Conservation (phyloP, 768 basidiomycete genomes). For the Astraeus odoratus region DNA sequence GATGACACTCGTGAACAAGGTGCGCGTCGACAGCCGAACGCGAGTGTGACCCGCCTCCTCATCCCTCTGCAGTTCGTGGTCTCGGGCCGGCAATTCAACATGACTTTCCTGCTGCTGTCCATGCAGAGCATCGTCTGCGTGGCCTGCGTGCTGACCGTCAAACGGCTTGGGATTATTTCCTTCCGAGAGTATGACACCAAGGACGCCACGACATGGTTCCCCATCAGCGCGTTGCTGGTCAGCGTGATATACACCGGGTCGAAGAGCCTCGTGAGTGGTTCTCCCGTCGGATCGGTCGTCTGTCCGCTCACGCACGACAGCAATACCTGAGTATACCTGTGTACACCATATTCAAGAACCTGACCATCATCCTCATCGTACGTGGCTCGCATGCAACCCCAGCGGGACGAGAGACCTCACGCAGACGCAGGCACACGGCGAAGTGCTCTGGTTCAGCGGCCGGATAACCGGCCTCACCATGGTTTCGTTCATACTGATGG, state of each 20-base stretch:
- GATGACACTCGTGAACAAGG: conserved; percentile 98
- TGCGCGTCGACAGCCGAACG: conserved; percentile 22
- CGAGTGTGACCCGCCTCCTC: background rate
- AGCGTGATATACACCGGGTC: conserved; percentile 96
- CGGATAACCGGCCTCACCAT: conserved; percentile 82
- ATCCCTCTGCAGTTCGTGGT: conserved; percentile 70
- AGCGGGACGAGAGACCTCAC: conserved; percentile 1
- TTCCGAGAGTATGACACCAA: conserved; percentile 77
- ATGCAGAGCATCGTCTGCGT: conserved; percentile 90
- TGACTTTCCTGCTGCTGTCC: conserved; percentile 92
- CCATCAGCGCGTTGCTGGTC: conserved; percentile 87
- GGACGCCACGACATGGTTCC: conserved; percentile 92
- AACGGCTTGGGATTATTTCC: conserved; percentile 70
- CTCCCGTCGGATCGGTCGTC: background rate
- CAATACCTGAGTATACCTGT: conserved; percentile 97
- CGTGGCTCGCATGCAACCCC: conserved; percentile 21
- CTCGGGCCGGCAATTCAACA: conserved; percentile 86
- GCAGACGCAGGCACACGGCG: conserved; percentile 78
- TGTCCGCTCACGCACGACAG: conserved; percentile 33
- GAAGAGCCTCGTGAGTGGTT: conserved; percentile 78
- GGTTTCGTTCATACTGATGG: conserved; percentile 90
- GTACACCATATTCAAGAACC: conserved; percentile 98
- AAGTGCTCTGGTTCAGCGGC: conserved; percentile 95
- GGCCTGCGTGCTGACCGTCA: conserved; percentile 64
- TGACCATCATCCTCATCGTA: conserved; percentile 98